A percentile compares a stretch with the other conserved stretches of the same genome.
These are phyloP conservation scores for Arctostaphylos glauca DNA, from an alignment of 148 eudicot species.

Conservation along the genomic window DNA sequence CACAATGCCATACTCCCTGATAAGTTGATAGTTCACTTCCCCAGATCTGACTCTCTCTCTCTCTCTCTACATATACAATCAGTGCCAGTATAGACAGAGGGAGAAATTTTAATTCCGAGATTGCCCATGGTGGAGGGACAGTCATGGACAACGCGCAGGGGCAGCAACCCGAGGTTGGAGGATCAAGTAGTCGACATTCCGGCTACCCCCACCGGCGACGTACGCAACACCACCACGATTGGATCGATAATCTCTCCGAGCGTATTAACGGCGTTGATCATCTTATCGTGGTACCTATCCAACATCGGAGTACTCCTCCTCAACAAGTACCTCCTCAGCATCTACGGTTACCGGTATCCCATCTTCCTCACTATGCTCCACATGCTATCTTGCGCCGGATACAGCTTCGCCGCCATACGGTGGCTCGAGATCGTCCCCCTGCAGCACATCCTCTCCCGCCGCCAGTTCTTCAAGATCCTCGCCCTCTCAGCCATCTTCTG, in stretches of 20 bases:
- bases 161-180: slow-evolving; percentile 71
- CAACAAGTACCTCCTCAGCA: slow-evolving; percentile 74
- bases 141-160: slow-evolving; percentile 65
- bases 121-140: slow-evolving; percentile 58
- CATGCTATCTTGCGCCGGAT: slow-evolving; percentile 64
- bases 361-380: slow-evolving; percentile 81
- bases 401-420: slow-evolving; percentile 44
- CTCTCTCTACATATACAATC: not conserved
- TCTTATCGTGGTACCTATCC: slow-evolving; percentile 78
- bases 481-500: slow-evolving; percentile 59
- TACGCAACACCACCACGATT: slow-evolving; percentile 20
- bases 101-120: slow-evolving; percentile 12
- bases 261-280: slow-evolving; percentile 42
- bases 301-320: slow-evolving; percentile 76
- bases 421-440: slow-evolving; percentile 54
- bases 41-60: slow-evolving; percentile 14
- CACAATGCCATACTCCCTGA: not conserved
- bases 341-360: slow-evolving; percentile 72
- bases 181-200: slow-evolving; percentile 51
- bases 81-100: slow-evolving; percentile 5
- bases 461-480: slow-evolving; percentile 60
- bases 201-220: slow-evolving; percentile 54
- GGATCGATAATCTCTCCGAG: slow-evolving; percentile 31
- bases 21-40: not conserved
- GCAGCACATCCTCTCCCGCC: slow-evolving; percentile 51